phyloP scores from a whole-genome alignment of 139 green algal genomes.

The Microglena sp. region DNA sequence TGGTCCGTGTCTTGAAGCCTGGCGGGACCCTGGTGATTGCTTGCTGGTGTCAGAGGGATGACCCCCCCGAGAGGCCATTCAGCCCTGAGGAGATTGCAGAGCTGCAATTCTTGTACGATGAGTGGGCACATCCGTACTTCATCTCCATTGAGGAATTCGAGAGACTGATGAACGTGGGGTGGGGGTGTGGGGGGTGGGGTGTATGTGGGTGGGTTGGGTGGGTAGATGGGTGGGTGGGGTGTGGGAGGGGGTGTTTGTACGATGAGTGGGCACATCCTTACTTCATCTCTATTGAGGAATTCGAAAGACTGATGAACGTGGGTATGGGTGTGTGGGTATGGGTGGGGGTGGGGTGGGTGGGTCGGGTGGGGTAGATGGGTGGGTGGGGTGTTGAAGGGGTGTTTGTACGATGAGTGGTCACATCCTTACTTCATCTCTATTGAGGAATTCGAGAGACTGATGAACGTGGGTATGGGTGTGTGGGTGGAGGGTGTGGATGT shows the following conservation, averaged over 20 bases:
- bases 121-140: conserved; percentile 89
- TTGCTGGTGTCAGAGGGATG: conserved; percentile 48
- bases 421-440: conserved; percentile 93
- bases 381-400: too few species aligned
- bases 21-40: conserved; percentile 76
- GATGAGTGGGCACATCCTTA: conserved; percentile 92
- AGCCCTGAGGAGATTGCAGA: conserved; percentile 58
- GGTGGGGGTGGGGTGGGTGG: too few species aligned
- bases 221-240: too few species aligned
- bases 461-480: conserved; percentile 42
- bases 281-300: conserved; percentile 92
- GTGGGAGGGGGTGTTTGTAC: too few species aligned
- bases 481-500: too few species aligned
- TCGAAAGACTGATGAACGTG: conserved; percentile 71
- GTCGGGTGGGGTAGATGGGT: too few species aligned
- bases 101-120: conserved; percentile 89
- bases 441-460: conserved; percentile 79
- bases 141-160: conserved; percentile 86
- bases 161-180: conserved; percentile 61
- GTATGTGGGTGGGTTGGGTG: too few species aligned
- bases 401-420: too few species aligned
- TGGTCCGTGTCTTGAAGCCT: conserved; percentile 83
- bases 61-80: conserved; percentile 40
- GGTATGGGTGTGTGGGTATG: not conserved
- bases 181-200: not conserved